Percentiles rank a stretch among this genome's conserved stretches.
Evolutionary conservation across 1,139 yeast species (phyloP).

Genomic region (Kodamaea ohmeri): DNA sequence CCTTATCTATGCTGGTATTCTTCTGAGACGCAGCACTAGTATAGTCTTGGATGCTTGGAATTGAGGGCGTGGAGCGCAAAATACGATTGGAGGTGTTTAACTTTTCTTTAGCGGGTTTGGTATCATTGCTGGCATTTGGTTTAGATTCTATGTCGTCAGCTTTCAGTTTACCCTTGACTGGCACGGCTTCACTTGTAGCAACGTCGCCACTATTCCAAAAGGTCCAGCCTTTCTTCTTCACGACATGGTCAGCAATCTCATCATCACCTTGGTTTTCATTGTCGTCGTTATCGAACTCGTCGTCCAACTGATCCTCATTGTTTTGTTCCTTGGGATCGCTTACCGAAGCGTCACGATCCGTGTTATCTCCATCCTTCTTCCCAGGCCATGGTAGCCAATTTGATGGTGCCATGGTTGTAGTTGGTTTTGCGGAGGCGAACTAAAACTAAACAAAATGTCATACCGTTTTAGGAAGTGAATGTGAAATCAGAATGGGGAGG

Average conservation of each 20-base stretch:
- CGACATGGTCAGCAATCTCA: slow-evolving; percentile 35
- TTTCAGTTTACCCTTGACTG: neutral
- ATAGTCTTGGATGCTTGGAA: slow-evolving; percentile 8
- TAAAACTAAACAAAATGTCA: neutral
- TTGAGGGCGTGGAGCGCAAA: slow-evolving; percentile 31
- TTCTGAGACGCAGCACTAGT: slow-evolving; percentile 1
- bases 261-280: slow-evolving; percentile 28
- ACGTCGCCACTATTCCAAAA: slow-evolving; percentile 32
- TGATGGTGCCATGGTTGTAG: slow-evolving; percentile 8
- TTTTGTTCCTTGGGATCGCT: neutral
- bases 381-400: slow-evolving; percentile 16
- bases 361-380: slow-evolving; percentile 6
- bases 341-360: slow-evolving; percentile 6
- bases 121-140: neutral
- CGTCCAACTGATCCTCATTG: slow-evolving; percentile 7
- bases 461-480: slow-evolving; percentile 6
- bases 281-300: slow-evolving; percentile 15
- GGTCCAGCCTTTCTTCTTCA: slow-evolving; percentile 33
- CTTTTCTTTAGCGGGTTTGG: slow-evolving; percentile 15
- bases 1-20: slow-evolving; percentile 7
- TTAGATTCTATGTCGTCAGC: neutral
- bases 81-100: slow-evolving; percentile 31
- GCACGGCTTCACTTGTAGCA: slow-evolving; percentile 8
- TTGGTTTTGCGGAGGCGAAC: slow-evolving; percentile 4
- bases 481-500: slow-evolving; percentile 2